Conservation (phyloP, 2,329 filamentous ascomycete genomes). For the Talaromyces sp. region DNA sequence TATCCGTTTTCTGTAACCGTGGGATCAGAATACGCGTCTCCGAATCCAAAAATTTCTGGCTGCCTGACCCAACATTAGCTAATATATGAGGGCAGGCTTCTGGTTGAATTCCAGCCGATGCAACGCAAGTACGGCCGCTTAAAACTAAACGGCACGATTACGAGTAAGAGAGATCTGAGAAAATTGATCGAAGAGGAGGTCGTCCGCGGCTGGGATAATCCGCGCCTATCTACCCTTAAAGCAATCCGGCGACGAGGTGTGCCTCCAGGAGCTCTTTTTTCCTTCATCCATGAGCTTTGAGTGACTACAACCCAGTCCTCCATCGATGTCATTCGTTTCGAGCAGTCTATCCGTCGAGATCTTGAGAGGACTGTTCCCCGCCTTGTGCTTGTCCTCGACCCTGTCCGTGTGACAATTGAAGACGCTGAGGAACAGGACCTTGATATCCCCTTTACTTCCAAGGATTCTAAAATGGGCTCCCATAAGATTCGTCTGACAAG, state of each 20-base stretch:
- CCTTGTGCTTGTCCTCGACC: conserved; percentile 87
- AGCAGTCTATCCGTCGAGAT: conserved; percentile 78
- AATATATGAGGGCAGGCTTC: too few relatives aligned
- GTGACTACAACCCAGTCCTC: conserved; percentile 77
- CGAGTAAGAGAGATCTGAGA: conserved; percentile 79
- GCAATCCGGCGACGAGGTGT: conserved; percentile 79
- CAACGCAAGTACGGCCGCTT: conserved; percentile 78
- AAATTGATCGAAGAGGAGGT: conserved; percentile 71
- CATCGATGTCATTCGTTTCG: conserved; percentile 76
- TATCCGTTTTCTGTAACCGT: conserved; percentile 39
- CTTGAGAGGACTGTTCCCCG: conserved; percentile 84
- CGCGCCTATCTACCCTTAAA: conserved; percentile 81
- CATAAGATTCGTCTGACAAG: conserved; percentile 66
- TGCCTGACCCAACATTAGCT: too few relatives aligned
- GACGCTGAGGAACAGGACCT: conserved; percentile 61
- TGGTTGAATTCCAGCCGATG: conserved; percentile 62
- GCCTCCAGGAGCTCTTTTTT: conserved; percentile 80
- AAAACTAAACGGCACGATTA: conserved; percentile 77
- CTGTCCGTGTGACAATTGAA: conserved; percentile 75
- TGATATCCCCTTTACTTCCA: conserved; percentile 66
- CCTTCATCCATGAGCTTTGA: conserved; percentile 86
- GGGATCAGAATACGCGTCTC: too few relatives aligned
- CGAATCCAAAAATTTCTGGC: too few relatives aligned
- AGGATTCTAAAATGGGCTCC: conserved; percentile 57
- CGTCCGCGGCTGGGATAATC: conserved; percentile 88